phyloP scores from a whole-genome alignment of 2,329 filamentous ascomycete genomes.

The Fulvia fulva region DNA sequence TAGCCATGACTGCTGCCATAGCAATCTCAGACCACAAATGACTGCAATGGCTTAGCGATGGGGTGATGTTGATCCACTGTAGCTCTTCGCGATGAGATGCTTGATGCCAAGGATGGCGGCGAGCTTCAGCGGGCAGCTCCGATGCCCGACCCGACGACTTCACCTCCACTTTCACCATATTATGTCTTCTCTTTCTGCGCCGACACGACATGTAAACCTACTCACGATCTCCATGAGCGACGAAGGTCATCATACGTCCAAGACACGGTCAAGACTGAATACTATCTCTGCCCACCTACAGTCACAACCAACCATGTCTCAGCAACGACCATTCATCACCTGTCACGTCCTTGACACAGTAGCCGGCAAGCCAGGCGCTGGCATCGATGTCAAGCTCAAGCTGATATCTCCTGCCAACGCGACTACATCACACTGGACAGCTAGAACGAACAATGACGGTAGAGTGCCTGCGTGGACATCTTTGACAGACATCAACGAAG shows the following conservation, averaged over 20 bases:
- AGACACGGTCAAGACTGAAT: slow-evolving; percentile 8
- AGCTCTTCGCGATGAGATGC: neutral
- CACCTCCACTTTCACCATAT: neutral
- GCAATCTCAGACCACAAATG: neutral
- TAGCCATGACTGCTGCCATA: slow-evolving; percentile 22
- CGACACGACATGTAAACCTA: neutral
- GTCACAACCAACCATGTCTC: neutral
- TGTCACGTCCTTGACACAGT: slow-evolving; percentile 84
- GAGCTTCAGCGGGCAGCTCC: slow-evolving; percentile 1
- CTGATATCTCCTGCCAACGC: slow-evolving; percentile 36
- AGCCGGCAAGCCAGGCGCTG: slow-evolving; percentile 63
- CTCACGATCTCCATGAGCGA: neutral
- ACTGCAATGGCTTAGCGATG: neutral
- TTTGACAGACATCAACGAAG: slow-evolving; percentile 32
- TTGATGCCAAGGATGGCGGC: neutral
- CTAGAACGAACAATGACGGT: slow-evolving; percentile 71
- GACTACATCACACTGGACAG: slow-evolving; percentile 52
- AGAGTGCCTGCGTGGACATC: slow-evolving; percentile 67
- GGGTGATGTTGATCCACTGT: neutral
- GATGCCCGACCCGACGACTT: neutral
- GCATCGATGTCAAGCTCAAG: slow-evolving; percentile 64
- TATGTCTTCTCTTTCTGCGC: neutral
- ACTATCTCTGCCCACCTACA: slow-evolving; percentile 12
- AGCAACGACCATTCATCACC: slow-evolving; percentile 59
- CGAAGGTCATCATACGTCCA: neutral